Percentiles rank a stretch among this genome's conserved stretches.
Conservation (phyloP, 2,329 filamentous ascomycete species). For the Calonectria naviculata region DNA sequence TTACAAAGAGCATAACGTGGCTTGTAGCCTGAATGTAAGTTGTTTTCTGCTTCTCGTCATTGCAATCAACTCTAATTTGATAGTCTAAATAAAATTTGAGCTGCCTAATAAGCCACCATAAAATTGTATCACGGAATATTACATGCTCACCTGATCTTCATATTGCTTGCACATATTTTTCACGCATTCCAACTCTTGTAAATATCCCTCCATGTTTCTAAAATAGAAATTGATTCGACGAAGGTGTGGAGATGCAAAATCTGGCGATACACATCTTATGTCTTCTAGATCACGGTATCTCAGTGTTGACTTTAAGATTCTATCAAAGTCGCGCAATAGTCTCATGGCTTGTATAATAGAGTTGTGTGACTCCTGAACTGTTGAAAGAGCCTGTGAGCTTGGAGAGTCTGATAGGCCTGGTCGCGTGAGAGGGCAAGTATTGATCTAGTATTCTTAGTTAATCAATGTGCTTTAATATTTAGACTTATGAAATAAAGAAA, state of each 20-base stretch:
- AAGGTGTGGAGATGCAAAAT: background rate
- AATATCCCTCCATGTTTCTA: background rate
- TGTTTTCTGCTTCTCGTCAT: background rate
- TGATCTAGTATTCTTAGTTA: background rate
- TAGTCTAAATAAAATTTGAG: background rate
- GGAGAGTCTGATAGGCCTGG: background rate
- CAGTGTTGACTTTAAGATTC: background rate
- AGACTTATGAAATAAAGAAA: too few species aligned
- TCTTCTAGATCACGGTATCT: background rate
- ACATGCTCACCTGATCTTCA: background rate
- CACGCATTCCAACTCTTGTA: background rate
- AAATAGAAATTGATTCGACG: background rate
- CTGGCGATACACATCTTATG: background rate
- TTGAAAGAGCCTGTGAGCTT: background rate
- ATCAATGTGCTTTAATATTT: too few species aligned
- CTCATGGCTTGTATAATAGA: background rate
- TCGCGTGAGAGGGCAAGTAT: background rate
- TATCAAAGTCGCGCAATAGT: background rate
- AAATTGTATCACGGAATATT: too few species aligned
- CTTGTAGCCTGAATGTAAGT: background rate
- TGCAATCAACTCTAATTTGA: background rate
- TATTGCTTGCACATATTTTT: background rate
- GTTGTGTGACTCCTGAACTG: background rate
- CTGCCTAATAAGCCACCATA: background rate
- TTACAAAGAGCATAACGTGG: background rate